A percentile compares a stretch with the other conserved stretches of the same genome.
These are phyloP conservation scores for Ophiostoma ulmi DNA, from an alignment of 2,329 filamentous ascomycete species.

Conservation along the genomic window DNA sequence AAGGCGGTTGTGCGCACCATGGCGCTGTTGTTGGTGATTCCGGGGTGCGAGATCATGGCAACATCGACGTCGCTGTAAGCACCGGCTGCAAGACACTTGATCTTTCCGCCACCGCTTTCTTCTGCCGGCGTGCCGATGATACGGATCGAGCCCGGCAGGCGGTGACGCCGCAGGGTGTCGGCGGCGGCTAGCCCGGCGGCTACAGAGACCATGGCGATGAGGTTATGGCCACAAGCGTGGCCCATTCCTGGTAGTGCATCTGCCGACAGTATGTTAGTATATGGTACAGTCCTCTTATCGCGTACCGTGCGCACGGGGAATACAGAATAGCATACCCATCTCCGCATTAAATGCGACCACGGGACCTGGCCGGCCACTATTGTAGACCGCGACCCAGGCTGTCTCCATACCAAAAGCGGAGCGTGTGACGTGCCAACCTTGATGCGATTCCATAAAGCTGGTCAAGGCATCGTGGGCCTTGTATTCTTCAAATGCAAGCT, in stretches of 20 bases:
- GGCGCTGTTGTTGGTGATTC: background rate
- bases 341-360: background rate
- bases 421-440: background rate
- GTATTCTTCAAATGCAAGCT: conserved; percentile 17
- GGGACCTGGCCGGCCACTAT: background rate
- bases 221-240: conserved; percentile 17
- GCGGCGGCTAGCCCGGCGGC: conserved; percentile 9
- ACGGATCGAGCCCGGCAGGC: conserved; percentile 3
- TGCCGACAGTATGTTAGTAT: background rate
- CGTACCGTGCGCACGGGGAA: too few species aligned
- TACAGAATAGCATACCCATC: background rate
- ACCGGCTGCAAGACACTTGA: conserved; percentile 10
- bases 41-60: background rate
- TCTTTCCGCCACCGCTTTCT: conserved; percentile 17
- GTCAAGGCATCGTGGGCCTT: conserved; percentile 11
- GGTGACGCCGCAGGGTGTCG: background rate
- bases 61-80: background rate
- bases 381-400: background rate
- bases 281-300: too few species aligned
- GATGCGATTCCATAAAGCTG: background rate
- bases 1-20: background rate
- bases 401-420: background rate
- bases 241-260: conserved; percentile 12
- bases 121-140: conserved; percentile 17
- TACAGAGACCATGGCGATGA: conserved; percentile 13